These are phyloP conservation scores for Aleurites moluccanus DNA, from an alignment of 441 rosid species.

Conservation along the genomic window DNA sequence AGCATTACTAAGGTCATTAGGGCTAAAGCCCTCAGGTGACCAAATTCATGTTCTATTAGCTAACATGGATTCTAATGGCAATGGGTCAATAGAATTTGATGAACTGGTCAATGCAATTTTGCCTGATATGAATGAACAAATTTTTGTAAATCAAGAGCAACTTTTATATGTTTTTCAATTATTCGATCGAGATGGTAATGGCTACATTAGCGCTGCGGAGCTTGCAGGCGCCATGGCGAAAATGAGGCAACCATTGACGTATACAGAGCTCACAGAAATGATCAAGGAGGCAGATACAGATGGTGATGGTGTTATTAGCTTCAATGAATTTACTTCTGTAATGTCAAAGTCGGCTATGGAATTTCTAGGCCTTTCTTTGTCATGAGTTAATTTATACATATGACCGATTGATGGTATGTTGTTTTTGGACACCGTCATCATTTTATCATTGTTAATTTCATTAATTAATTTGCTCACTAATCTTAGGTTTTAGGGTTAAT, in stretches of 20 bases:
- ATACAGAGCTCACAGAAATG: conserved; percentile 76
- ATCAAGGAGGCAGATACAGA: conserved; percentile 83
- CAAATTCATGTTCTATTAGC: conserved; percentile 61
- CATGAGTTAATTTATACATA: conserved; percentile 10
- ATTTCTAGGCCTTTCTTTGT: conserved; percentile 36
- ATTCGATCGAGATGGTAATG: conserved; percentile 80
- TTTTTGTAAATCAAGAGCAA: conserved; percentile 63
- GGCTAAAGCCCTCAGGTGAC: conserved; percentile 65
- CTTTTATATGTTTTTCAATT: conserved; percentile 57
- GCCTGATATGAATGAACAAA: conserved; percentile 49
- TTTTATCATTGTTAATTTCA: background rate
- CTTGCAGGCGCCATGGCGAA: conserved; percentile 80
- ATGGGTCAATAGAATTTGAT: conserved; percentile 73
- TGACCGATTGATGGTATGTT: conserved; percentile 19
- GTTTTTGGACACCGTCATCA: background rate
- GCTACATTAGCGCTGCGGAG: conserved; percentile 76
- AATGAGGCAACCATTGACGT: conserved; percentile 77
- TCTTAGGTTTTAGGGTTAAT: conserved; percentile 7
- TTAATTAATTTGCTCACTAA: background rate
- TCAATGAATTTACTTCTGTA: conserved; percentile 68
- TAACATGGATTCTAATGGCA: conserved; percentile 70
- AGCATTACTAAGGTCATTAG: conserved; percentile 63
- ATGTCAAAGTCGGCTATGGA: conserved; percentile 63
- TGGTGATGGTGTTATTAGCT: conserved; percentile 83
- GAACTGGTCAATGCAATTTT: conserved; percentile 66